Conservation (phyloP, 228 moss, liverwort and hornwort species). For the Sphagnum magellanicum region DNA sequence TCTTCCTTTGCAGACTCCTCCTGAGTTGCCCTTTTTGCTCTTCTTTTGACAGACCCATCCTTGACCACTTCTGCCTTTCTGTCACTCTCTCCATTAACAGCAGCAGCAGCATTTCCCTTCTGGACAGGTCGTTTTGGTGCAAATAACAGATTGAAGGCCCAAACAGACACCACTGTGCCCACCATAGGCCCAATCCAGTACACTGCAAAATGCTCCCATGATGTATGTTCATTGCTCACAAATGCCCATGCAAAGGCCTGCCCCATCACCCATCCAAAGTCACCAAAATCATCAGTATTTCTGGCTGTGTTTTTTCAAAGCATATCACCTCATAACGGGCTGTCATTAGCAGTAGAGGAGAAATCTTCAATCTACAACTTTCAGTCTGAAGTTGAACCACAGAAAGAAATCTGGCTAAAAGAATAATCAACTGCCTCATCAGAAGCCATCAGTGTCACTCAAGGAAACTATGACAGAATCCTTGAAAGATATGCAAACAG, state of each 20-base stretch:
- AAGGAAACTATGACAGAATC: not conserved
- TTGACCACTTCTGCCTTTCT: not conserved
- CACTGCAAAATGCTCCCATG: conserved; percentile 41
- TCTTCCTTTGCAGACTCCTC: not conserved
- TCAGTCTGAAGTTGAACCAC: not conserved
- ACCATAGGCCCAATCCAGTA: conserved; percentile 71
- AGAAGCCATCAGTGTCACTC: not conserved
- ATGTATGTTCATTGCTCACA: conserved; percentile 24
- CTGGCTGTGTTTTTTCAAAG: not conserved
- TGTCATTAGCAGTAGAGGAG: not conserved
- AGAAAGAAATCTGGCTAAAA: not conserved
- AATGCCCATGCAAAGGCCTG: conserved; percentile 80
- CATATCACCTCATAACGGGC: too few relatives aligned
- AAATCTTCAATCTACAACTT: not conserved
- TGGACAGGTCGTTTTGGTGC: conserved; percentile 7
- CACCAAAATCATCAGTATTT: not conserved
- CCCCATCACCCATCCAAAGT: not conserved
- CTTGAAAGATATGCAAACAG: not conserved
- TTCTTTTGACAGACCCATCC: not conserved
- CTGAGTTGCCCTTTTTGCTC: not conserved
- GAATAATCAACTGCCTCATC: not conserved
- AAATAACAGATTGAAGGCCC: conserved; percentile 29
- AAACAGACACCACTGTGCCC: conserved; percentile 50
- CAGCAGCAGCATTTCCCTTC: not conserved
- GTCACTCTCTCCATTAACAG: too few relatives aligned